Conservation (phyloP, 2,329 filamentous ascomycete genomes). For the Sporothrix sp. region DNA sequence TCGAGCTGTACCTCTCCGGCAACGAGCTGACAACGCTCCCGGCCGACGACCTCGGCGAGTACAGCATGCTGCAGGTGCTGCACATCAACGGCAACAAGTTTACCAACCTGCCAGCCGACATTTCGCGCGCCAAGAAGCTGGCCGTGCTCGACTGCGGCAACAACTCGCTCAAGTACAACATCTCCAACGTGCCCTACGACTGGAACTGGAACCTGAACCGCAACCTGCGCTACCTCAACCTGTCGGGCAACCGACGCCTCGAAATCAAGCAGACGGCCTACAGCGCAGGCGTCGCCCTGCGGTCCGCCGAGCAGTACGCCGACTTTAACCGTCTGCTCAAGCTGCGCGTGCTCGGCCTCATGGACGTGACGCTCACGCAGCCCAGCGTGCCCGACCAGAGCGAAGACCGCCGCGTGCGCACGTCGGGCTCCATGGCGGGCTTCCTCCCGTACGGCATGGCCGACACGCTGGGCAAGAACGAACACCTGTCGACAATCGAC, state of each 20-base stretch:
- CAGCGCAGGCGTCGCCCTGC: constrained; percentile 44
- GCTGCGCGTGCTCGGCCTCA: constrained; percentile 79
- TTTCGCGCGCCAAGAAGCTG: constrained; percentile 87
- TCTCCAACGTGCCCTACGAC: constrained; percentile 97
- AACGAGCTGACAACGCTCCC: constrained; percentile 89
- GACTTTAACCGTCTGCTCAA: constrained; percentile 82
- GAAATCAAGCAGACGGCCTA: constrained; percentile 70
- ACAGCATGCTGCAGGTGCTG: constrained; percentile 74
- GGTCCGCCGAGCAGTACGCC: constrained; percentile 54
- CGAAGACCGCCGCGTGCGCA: constrained; percentile 88
- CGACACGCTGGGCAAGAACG: constrained; percentile 82
- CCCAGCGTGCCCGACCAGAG: constrained; percentile 91
- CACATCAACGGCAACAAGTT: constrained; percentile 98
- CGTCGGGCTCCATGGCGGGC: constrained; percentile 89
- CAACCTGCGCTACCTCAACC: constrained; percentile 86
- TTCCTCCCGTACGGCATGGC: constrained; percentile 95
- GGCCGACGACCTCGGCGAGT: constrained; percentile 87
- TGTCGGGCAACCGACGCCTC: constrained; percentile 91
- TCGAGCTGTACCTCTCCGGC: constrained; percentile 88
- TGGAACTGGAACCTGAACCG: constrained; percentile 99
- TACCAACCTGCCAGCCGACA: constrained; percentile 87
- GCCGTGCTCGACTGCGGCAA: constrained; percentile 89
- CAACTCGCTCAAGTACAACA: constrained; percentile 95
- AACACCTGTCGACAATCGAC: constrained; percentile 91
- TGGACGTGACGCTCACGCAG: constrained; percentile 95